Evolutionary conservation across 331 rosid genomes (phyloP).

Genomic region (Stylosanthes scabra): DNA sequence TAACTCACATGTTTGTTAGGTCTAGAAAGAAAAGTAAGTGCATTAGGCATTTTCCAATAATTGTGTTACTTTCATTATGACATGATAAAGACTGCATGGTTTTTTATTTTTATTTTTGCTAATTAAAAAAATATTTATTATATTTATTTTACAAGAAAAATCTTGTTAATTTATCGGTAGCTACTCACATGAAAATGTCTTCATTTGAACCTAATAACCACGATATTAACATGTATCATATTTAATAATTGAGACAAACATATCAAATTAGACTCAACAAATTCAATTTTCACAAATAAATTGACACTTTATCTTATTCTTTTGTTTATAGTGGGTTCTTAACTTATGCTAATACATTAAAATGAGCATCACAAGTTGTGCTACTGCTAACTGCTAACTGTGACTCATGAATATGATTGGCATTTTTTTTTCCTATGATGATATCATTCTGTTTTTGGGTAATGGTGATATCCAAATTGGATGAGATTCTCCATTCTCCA

Average conservation of each 20-base stretch:
- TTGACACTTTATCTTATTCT: too few species aligned
- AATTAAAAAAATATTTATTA: too few species aligned
- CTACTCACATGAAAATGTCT: too few species aligned
- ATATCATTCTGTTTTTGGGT: neutral
- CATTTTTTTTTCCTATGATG: neutral
- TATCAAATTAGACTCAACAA: too few species aligned
- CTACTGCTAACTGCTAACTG: too few species aligned
- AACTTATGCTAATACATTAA: too few species aligned
- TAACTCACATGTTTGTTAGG: slow-evolving; percentile 6
- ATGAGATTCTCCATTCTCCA: neutral
- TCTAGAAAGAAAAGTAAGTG: neutral
- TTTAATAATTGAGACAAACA: too few species aligned
- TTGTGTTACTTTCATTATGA: slow-evolving; percentile 18
- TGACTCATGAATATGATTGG: neutral
- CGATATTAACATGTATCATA: too few species aligned
- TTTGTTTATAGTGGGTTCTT: neutral
- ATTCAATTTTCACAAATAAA: too few species aligned
- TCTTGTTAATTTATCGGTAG: too few species aligned
- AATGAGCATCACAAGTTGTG: neutral
- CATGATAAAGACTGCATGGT: neutral
- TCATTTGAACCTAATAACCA: too few species aligned
- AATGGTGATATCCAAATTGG: neutral
- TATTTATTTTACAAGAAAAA: too few species aligned
- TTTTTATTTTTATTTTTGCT: neutral
- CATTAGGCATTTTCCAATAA: neutral